Base-by-base conservation (phyloP, 2,329 filamentous ascomycete species). In the Berkeleyomyces basicola region DNA sequence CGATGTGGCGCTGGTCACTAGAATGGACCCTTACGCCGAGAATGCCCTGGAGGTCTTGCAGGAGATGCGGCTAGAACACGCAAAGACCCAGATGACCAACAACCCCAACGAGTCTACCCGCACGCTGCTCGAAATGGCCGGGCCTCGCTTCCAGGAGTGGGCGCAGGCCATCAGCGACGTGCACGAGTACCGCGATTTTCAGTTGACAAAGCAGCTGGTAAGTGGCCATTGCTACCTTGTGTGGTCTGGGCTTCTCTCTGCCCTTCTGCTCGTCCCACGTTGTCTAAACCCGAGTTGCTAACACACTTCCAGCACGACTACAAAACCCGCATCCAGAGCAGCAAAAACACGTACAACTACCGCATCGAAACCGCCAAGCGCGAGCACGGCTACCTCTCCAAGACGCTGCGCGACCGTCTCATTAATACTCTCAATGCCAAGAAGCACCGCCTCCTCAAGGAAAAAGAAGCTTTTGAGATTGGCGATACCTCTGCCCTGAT, bases 131-230 rank as follows among this genome's bases (percentile, higher is more conserved):
- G 80, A 86, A 61, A 86, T 88, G 75, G 90, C 90, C 42, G 93
- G 93, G 1, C 88, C 85, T 69, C 83, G 87, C 70, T 96, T 96
- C 72, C 81, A 86, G 64, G 84, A 89, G 67, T 97, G 95, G 75
- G 83, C 93, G 23, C 83, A 89, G 67, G 84, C 92, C 66, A 82
- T 96, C 61, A 95, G 96, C 71, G 86, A 95, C 72, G 81, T 90
- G 6, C 84, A 96, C 67, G 91, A 97, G 73, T 82, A 89, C 69
- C 83, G 89, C 68, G 93, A 99, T 76, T 85, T 87, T 66, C 84
- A 91, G 68, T 75, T 97, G 70, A 85, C 87, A 5, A 82, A 86
- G 70, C 82, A 95, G 67, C 86, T 87, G 79, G 93, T 96, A 78
- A 70, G 82, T 72, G 64, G 39, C 23, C 51, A 46, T 64, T 62